Evolutionary conservation across 208 protist species (phyloP), one percentile per base, ranked within the genome.

Genomic region (Leishmania mexicana): DNA sequence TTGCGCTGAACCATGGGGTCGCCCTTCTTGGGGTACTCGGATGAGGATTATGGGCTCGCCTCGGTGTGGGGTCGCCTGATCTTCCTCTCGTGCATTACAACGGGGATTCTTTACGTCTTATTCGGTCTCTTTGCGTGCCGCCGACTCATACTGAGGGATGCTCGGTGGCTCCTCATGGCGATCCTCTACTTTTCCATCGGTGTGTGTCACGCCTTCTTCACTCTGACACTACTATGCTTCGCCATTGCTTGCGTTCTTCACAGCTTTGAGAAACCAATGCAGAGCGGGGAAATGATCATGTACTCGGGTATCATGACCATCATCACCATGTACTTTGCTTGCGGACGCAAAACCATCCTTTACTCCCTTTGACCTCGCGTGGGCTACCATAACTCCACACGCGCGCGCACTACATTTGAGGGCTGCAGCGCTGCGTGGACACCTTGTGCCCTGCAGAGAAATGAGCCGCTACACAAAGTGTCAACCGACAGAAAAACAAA

Each of bases 251-350:
- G 81, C 71, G 86, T 95, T 68, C 92, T 94, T 51, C 85, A 88
- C 62, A 93, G 83, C 19, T 94, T 95, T 88, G 84, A 81, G 10
- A 75, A 89, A 47, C 81, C 80, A 21, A 81, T 89, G 68, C 58
- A 68, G 5, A 85, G 87, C 47, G 77, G 67, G 71, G 94, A 96
- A 76, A 86, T 90, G 71, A 78, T 91, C 24, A 68, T 88, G 19
- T 97, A 94, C 83, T 82, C 85, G 11, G 85, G 79, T 67, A 83
- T 94, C 47, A 92, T 97, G 88, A 83, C 90, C 8, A 73, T 90
- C n/a, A 71, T 93, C 60, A 95, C 87, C 1, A 64, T 94, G 45
- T 96, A 94, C 75, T 95, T 97, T 84, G 87, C 94, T 1, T 87
- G 83, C n/a, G 92, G 93, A 11, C 83, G 88, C 17, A 92, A 89